These are phyloP conservation scores for Talaromyces verruculosus DNA, from an alignment of 2,329 filamentous ascomycete genomes.

Conservation along the genomic window DNA sequence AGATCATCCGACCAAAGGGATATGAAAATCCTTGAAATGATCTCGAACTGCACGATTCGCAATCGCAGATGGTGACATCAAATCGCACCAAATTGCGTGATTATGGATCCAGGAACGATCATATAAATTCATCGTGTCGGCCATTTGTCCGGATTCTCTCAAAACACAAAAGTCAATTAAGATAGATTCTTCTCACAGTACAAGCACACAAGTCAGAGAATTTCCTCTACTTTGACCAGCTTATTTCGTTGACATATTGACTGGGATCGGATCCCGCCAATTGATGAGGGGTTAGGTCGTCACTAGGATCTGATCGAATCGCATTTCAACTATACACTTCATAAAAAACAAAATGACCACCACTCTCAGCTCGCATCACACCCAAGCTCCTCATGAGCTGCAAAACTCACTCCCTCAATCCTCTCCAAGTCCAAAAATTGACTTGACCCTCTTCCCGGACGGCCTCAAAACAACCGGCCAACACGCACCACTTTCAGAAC, in stretches of 20 bases:
- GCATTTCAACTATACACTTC: neutral
- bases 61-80: slow-evolving; percentile 3
- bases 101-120: neutral
- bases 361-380: neutral
- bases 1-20: neutral
- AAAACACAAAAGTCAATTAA: neutral
- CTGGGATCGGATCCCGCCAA: neutral
- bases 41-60: neutral
- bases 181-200: neutral
- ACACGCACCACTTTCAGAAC: slow-evolving; percentile 65
- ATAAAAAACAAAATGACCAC: neutral
- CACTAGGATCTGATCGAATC: neutral
- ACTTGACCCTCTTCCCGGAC: slow-evolving; percentile 59
- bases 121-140: neutral
- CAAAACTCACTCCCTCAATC: neutral
- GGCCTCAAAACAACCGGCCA: slow-evolving; percentile 70
- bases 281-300: neutral
- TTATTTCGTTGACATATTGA: neutral
- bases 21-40: neutral
- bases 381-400: slow-evolving; percentile 1
- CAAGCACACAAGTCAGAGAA: neutral
- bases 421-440: slow-evolving; percentile 25
- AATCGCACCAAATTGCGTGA: slow-evolving; percentile 4
- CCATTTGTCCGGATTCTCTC: neutral
- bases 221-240: neutral